These are phyloP conservation scores for Populus euphratica DNA, from an alignment of 345 rosid genomes.

Conservation along the genomic window DNA sequence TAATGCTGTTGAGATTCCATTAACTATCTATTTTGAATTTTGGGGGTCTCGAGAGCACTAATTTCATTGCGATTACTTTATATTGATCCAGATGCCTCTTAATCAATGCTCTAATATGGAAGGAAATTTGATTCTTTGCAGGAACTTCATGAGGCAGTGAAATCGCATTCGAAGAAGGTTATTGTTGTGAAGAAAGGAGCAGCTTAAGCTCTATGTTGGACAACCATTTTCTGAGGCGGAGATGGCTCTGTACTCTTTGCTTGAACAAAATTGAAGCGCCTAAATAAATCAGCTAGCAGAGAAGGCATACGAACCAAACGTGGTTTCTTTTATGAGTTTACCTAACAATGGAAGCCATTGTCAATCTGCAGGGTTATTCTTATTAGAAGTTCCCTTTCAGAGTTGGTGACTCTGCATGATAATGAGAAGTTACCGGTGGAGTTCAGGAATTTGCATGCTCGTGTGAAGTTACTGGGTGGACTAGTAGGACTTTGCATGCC, in stretches of 20 bases:
- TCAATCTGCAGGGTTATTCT: background rate
- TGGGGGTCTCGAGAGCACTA: no score
- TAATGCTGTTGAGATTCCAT: background rate
- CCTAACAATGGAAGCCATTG: background rate
- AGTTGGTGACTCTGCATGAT: background rate
- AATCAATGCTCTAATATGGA: background rate
- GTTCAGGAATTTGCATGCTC: background rate
- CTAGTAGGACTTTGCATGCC: background rate
- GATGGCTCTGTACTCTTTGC: slow-evolving; percentile 50
- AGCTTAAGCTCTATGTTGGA: slow-evolving; percentile 70
- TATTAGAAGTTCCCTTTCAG: background rate
- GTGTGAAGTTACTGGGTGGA: background rate
- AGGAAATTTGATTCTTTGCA: slow-evolving; percentile 25
- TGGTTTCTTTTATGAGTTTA: background rate
- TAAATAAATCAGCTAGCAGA: background rate
- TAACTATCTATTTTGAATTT: background rate
- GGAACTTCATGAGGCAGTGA: slow-evolving; percentile 59
- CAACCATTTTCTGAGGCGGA: slow-evolving; percentile 73
- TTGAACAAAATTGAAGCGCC: slow-evolving; percentile 27
- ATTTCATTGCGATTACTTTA: background rate
- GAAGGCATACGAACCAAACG: background rate
- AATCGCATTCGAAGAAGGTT: slow-evolving; percentile 41
- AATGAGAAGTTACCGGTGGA: background rate
- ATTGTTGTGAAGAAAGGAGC: slow-evolving; percentile 66
- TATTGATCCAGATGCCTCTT: background rate